Evolutionary conservation across 2,329 filamentous ascomycete genomes (phyloP), one percentile per base, ranked within the genome.

Genomic region (Chaetomiaceae sp.): DNA sequence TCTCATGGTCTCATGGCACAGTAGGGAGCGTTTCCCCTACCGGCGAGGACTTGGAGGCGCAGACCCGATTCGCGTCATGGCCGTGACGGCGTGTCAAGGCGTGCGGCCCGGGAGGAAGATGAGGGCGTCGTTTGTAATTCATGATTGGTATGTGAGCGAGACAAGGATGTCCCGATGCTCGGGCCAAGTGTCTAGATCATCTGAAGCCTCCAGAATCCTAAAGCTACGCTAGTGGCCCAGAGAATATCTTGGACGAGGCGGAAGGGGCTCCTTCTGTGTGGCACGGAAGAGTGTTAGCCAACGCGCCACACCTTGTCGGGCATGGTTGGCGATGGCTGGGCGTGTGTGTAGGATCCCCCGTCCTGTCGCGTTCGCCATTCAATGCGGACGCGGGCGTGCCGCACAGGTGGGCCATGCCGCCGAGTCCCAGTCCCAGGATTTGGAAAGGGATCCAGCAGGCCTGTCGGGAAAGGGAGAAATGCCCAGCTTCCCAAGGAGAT

Each of bases 1-100:
- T 31, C 41, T 48, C 46, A 45, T 33, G 27, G 16, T 23, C 31
- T 20, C 10, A 38, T 38, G 40, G 21, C 31, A 35, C 47, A 41
- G 39, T 6, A 50, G 27, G 5, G 25, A 48, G n/a, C n/a, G n/a
- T n/a, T n/a, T n/a, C n/a, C n/a, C n/a, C n/a, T n/a, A n/a, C n/a
- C n/a, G n/a, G n/a, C n/a, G n/a, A n/a, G n/a, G n/a, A n/a, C n/a
- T 44, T 34, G 47, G 41, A 43, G 54, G 47, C 40, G 33, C 39
- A 50, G 50, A 13, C 25, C 40, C 20, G 25, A 21, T 21, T 33
- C 30, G 31, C 17, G 44, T 25, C 17, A 42, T 50, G 44, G 31
- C 35, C 19, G 25, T 23, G 35, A 35, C 37, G n/a, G 19, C 17
- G n/a, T 3, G 3, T 14, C 30, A 51, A 51, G 48, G 48, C 35